A percentile compares a stretch with the other conserved stretches of the same genome.
Evolutionary conservation across 768 basidiomycete genomes (phyloP).

Genomic region (Suillus discolor): DNA sequence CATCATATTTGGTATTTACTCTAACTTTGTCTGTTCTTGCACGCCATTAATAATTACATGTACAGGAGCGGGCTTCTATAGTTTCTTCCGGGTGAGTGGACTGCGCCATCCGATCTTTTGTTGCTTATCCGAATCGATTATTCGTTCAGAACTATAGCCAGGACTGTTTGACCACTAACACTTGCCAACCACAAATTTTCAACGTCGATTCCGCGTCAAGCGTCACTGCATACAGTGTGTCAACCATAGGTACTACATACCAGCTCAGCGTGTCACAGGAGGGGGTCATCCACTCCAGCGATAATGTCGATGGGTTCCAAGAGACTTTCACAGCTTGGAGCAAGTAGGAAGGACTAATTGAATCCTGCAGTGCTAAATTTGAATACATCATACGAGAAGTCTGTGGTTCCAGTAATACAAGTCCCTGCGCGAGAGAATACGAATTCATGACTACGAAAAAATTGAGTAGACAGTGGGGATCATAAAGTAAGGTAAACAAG

Average conservation of each 20-base stretch:
- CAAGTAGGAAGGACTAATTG: background rate
- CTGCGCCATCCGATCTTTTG: background rate
- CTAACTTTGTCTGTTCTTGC: conserved; percentile 10
- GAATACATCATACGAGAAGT: background rate
- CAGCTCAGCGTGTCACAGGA: conserved; percentile 41
- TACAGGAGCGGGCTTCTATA: conserved; percentile 51
- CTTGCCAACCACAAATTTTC: conserved; percentile 47
- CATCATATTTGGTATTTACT: conserved; percentile 42
- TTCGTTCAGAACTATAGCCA: conserved; percentile 40
- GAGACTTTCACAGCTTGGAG: conserved; percentile 41
- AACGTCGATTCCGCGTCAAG: conserved; percentile 43
- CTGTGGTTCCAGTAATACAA: background rate
- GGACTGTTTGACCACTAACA: conserved; percentile 37
- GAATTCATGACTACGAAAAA: background rate
- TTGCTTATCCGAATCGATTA: conserved; percentile 1
- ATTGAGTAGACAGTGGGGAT: background rate
- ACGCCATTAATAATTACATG: conserved; percentile 1
- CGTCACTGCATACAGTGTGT: conserved; percentile 46
- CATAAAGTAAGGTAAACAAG: background rate
- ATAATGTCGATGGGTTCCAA: conserved; percentile 48
- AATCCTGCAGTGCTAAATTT: background rate
- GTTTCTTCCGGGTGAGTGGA: conserved; percentile 47
- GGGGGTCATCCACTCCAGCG: conserved; percentile 37
- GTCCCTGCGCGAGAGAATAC: background rate
- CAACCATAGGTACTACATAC: conserved; percentile 48